Percentiles rank a stretch among this genome's conserved stretches.
These are phyloP conservation scores for Zarea fungicola DNA, from an alignment of 2,329 filamentous ascomycete genomes.

Conservation along the genomic window DNA sequence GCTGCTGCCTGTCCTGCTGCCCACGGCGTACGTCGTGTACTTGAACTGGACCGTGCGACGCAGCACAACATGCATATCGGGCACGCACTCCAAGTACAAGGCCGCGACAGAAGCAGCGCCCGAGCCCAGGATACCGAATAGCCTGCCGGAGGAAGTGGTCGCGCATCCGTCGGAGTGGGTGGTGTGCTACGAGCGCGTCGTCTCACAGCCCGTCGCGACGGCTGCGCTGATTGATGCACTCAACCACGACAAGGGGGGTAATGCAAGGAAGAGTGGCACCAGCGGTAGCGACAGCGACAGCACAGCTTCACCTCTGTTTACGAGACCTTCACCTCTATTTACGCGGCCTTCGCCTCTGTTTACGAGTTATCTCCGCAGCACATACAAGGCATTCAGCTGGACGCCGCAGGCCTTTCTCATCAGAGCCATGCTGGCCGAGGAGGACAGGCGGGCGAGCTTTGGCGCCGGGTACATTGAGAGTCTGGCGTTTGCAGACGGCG, in stretches of 20 bases:
- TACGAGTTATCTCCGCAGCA: conserved; percentile 22
- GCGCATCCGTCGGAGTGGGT: conserved; percentile 20
- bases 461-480: conserved; percentile 19
- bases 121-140: background rate
- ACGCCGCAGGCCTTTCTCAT: conserved; percentile 29
- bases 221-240: conserved; percentile 13
- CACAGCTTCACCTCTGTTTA: background rate
- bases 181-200: conserved; percentile 24
- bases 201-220: conserved; percentile 19
- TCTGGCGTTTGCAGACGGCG: conserved; percentile 21
- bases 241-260: no score
- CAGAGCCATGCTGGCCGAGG: conserved; percentile 19
- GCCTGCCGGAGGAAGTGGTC: conserved; percentile 20
- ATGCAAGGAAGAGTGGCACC: no score
- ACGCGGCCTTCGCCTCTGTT: conserved; percentile 21
- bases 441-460: conserved; percentile 20
- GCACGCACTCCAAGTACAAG: background rate
- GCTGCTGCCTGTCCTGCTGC: conserved; percentile 12
- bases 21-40: conserved; percentile 16
- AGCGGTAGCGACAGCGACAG: no score
- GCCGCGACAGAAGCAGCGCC: background rate
- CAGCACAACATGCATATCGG: conserved; percentile 11
- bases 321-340: background rate
- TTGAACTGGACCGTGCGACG: conserved; percentile 11
- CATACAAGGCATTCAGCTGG: conserved; percentile 27